Percentiles rank a stretch among this genome's conserved stretches.
Evolutionary conservation across 192 early-diverging fungal species (phyloP).

Genomic region (Rhizoclosmatium globosum): DNA sequence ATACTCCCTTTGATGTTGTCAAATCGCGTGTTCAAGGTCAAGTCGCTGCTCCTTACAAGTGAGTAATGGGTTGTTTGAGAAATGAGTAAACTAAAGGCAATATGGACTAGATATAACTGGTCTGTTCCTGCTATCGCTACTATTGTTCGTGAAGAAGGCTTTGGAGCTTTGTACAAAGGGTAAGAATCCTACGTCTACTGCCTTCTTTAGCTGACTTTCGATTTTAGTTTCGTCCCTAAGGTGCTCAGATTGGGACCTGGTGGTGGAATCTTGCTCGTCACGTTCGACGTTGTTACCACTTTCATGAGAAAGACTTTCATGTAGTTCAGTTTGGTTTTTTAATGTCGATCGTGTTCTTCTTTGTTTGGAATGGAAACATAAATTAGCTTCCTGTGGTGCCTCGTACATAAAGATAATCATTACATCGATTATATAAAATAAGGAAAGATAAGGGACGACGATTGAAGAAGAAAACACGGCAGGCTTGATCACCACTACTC

Average conservation of each 20-base stretch:
- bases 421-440: too few relatives aligned
- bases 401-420: too few relatives aligned
- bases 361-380: too few relatives aligned
- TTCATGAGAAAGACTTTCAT: conserved; percentile 84
- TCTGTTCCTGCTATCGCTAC: conserved; percentile 77
- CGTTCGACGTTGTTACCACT: conserved; percentile 85
- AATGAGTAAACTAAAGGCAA: not conserved
- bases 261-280: conserved; percentile 78
- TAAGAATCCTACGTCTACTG: not conserved
- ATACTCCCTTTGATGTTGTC: conserved; percentile 96
- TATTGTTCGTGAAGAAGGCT: conserved; percentile 89
- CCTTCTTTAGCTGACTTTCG: not conserved
- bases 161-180: conserved; percentile 89
- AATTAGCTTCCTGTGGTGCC: too few relatives aligned
- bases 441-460: too few relatives aligned
- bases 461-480: too few relatives aligned
- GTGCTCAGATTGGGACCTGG: conserved; percentile 93
- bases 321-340: conserved; percentile 36
- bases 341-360: not conserved
- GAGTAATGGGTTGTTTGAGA: not conserved
- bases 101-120: conserved; percentile 74
- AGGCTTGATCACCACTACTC: too few relatives aligned
- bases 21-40: conserved; percentile 95
- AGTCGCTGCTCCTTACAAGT: conserved; percentile 73
- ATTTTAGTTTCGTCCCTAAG: conserved; percentile 83